phyloP scores from a whole-genome alignment of 768 basidiomycete species.

The Tephrocybe sp. region DNA sequence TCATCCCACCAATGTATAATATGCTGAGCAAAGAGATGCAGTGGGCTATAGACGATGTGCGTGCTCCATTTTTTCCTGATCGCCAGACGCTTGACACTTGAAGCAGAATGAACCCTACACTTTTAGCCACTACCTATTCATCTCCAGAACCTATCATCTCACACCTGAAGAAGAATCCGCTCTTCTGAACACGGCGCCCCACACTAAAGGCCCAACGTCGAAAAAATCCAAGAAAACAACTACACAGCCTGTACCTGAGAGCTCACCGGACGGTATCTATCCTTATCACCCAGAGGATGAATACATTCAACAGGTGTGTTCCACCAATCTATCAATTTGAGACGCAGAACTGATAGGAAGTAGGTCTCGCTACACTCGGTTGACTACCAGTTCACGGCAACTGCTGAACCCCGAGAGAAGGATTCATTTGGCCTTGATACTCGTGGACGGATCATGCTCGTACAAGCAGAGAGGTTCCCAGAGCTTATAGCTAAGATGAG shows the following conservation, averaged over 20 bases:
- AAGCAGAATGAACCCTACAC: conserved; percentile 57
- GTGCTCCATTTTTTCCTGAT: conserved; percentile 21
- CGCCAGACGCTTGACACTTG: not conserved
- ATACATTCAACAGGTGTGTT: conserved; percentile 57
- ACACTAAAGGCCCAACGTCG: conserved; percentile 23
- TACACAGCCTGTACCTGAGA: conserved; percentile 17
- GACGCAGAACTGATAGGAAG: too few species aligned
- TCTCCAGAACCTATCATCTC: conserved; percentile 80
- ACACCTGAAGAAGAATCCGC: conserved; percentile 66
- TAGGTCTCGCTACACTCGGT: conserved; percentile 6
- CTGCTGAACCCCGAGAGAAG: conserved; percentile 50
- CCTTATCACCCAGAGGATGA: conserved; percentile 90
- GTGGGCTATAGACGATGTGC: conserved; percentile 65
- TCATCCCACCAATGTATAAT: conserved; percentile 88
- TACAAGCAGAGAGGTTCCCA: conserved; percentile 44
- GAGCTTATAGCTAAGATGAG: conserved; percentile 39
- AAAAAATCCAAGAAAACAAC: conserved; percentile 38
- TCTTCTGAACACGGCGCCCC: conserved; percentile 42
- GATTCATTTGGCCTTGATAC: conserved; percentile 76
- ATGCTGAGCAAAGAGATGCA: conserved; percentile 87
- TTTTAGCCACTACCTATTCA: conserved; percentile 74
- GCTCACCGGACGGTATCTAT: conserved; percentile 54
- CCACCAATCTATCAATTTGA: not conserved
- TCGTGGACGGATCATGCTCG: conserved; percentile 63
- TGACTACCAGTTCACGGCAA: conserved; percentile 28